These are phyloP conservation scores for Ophiostoma sp. DNA, from an alignment of 2,329 filamentous ascomycete species.

Conservation along the genomic window DNA sequence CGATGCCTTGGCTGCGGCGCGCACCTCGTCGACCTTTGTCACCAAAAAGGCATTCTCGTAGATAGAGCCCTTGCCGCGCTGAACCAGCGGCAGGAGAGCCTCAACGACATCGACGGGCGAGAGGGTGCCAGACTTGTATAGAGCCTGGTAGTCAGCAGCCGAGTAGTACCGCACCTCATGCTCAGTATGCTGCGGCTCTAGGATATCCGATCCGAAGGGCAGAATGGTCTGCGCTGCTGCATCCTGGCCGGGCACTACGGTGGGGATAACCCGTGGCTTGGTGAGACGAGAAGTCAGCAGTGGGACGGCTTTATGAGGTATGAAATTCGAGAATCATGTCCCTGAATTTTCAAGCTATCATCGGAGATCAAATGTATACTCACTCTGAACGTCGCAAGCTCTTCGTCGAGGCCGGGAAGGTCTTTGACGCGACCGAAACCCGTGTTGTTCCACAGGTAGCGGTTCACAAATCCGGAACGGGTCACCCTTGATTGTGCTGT, in stretches of 20 bases:
- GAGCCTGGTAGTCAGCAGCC: slow-evolving; percentile 72
- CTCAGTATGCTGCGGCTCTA: slow-evolving; percentile 41
- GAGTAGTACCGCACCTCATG: slow-evolving; percentile 63
- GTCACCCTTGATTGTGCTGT: slow-evolving; percentile 51
- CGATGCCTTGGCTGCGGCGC: slow-evolving; percentile 69
- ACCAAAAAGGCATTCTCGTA: slow-evolving; percentile 76
- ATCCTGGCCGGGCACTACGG: slow-evolving; percentile 28
- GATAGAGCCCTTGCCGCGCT: slow-evolving; percentile 53
- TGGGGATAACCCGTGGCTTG: slow-evolving; percentile 33
- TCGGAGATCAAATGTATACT: slow-evolving; percentile 18
- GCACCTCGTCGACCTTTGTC: slow-evolving; percentile 60
- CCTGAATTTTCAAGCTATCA: neutral
- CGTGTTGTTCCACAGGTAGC: slow-evolving; percentile 69
- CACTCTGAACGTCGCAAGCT: slow-evolving; percentile 52
- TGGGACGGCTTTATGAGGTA: neutral
- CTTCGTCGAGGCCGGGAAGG: slow-evolving; percentile 47
- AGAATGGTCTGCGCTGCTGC: slow-evolving; percentile 38
- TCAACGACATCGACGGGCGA: slow-evolving; percentile 74
- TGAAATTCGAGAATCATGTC: neutral
- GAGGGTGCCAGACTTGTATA: slow-evolving; percentile 67
- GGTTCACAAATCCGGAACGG: slow-evolving; percentile 61
- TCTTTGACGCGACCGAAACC: slow-evolving; percentile 51
- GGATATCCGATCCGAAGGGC: slow-evolving; percentile 45
- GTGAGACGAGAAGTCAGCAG: slow-evolving; percentile 2
- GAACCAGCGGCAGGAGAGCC: slow-evolving; percentile 69